A percentile compares a stretch with the other conserved stretches of the same genome.
phyloP scores from a whole-genome alignment of 1,284 basidiomycete species.

The Marasmius oreades region DNA sequence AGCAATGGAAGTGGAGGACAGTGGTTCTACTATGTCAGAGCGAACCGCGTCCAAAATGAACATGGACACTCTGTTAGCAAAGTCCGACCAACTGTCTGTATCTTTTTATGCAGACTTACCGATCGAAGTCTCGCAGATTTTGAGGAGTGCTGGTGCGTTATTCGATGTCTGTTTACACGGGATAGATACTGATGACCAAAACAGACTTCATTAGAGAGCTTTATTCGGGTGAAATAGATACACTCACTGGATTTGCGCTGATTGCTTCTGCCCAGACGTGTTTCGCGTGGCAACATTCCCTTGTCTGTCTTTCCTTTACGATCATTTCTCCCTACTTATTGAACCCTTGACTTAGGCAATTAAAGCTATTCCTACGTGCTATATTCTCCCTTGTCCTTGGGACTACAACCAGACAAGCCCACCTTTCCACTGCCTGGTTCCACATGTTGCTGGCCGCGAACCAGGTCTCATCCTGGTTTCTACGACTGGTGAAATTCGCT shows the following conservation, averaged over 20 bases:
- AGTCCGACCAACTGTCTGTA: conserved; percentile 68
- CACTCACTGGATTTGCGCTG: conserved; percentile 67
- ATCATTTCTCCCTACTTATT: not conserved
- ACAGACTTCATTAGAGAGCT: conserved; percentile 65
- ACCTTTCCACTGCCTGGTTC: conserved; percentile 68
- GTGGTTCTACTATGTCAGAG: conserved; percentile 33
- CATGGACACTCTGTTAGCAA: conserved; percentile 59
- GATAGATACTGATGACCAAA: conserved; percentile 10
- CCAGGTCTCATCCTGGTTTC: conserved; percentile 75
- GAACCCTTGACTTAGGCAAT: conserved; percentile 38
- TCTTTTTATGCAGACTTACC: conserved; percentile 69
- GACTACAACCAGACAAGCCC: conserved; percentile 38
- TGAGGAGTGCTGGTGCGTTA: conserved; percentile 60
- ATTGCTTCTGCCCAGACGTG: conserved; percentile 69
- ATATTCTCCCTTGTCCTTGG: conserved; percentile 73
- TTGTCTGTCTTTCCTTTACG: conserved; percentile 35
- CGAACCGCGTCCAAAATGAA: conserved; percentile 32
- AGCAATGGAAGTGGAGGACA: conserved; percentile 67
- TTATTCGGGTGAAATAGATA: conserved; percentile 70
- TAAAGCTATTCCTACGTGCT: conserved; percentile 71
- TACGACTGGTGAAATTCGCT: conserved; percentile 58
- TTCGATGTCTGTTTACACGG: not conserved
- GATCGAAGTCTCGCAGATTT: conserved; percentile 66
- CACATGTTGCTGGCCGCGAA: conserved; percentile 65
- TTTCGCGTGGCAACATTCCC: conserved; percentile 80